These are phyloP conservation scores for Perkinsus chesapeaki DNA, from an alignment of 169 alveolate genomes.

Conservation along the genomic window DNA sequence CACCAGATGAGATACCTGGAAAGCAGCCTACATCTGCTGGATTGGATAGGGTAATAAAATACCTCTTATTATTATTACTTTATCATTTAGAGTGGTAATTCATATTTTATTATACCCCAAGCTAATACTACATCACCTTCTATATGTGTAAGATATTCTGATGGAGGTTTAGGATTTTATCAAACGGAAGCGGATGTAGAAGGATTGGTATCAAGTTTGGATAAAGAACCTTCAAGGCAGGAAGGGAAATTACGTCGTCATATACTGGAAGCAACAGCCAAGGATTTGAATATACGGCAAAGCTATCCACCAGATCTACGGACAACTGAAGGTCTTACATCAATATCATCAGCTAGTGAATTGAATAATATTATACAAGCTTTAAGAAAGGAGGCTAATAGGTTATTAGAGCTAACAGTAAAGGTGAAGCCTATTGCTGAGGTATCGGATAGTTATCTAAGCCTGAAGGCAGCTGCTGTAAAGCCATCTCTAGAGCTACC, in stretches of 20 bases:
- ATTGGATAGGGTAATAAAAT: not conserved
- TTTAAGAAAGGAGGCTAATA: not conserved
- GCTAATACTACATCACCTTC: not conserved
- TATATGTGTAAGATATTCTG: not conserved
- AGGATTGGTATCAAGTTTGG: not conserved
- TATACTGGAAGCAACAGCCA: not conserved
- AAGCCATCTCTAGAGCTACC: not conserved
- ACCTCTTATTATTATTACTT: too few relatives aligned
- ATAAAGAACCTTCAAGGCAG: not conserved
- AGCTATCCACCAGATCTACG: not conserved
- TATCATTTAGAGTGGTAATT: not conserved
- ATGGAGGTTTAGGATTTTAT: not conserved
- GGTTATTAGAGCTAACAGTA: not conserved
- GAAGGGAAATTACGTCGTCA: not conserved
- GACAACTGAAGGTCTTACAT: not conserved
- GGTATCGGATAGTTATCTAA: not conserved
- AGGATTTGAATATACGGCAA: not conserved
- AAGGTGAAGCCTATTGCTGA: not conserved
- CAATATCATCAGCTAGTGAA: not conserved
- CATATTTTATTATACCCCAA: not conserved
- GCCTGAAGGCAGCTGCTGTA: not conserved
- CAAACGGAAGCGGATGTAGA: not conserved
- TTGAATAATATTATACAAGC: not conserved
- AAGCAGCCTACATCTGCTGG: not conserved
- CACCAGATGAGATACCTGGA: not conserved